Percentiles rank a stretch among this genome's conserved stretches.
Evolutionary conservation across 805 yeast genomes (phyloP).

Genomic region (Wickerhamiella alocasiicola): DNA sequence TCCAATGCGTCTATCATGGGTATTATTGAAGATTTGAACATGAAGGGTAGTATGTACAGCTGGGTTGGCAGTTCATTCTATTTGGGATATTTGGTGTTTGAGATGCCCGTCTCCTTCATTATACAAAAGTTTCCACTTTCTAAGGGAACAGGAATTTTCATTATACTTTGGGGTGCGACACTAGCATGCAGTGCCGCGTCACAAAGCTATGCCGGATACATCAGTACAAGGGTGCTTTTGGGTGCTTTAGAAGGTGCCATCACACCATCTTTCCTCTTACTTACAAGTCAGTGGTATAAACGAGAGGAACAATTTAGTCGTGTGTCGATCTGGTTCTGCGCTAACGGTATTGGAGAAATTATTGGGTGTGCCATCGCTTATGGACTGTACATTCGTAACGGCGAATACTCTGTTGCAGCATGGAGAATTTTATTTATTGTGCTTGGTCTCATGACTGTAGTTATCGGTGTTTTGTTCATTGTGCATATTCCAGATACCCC

Average conservation of each 20-base stretch:
- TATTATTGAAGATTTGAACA: constrained; percentile 33
- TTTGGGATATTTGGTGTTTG: constrained; percentile 50
- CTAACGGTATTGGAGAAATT: constrained; percentile 34
- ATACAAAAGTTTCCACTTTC: constrained; percentile 49
- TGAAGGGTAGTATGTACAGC: constrained; percentile 31
- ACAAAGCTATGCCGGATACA: constrained; percentile 33
- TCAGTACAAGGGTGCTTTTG: constrained; percentile 35
- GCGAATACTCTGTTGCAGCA: constrained; percentile 21
- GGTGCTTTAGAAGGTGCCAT: constrained; percentile 42
- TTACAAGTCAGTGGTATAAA: constrained; percentile 48
- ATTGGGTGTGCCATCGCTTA: constrained; percentile 40
- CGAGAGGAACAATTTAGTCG: too few species aligned
- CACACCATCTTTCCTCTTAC: constrained; percentile 44
- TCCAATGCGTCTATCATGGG: constrained; percentile 45
- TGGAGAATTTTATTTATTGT: constrained; percentile 49
- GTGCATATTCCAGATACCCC: constrained; percentile 42
- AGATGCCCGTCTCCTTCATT: constrained; percentile 35
- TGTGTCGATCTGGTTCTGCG: constrained; percentile 33
- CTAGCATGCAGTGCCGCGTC: constrained; percentile 36
- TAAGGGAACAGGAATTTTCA: constrained; percentile 33
- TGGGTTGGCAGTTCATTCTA: constrained; percentile 55
- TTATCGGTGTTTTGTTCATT: constrained; percentile 23
- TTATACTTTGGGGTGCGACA: constrained; percentile 38
- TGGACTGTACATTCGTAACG: constrained; percentile 23
- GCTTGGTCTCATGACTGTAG: constrained; percentile 42